A percentile compares a stretch with the other conserved stretches of the same genome.
Evolutionary conservation across 495 filamentous ascomycete species (phyloP).

Genomic region (Pseudomonodictys pantanalensis): DNA sequence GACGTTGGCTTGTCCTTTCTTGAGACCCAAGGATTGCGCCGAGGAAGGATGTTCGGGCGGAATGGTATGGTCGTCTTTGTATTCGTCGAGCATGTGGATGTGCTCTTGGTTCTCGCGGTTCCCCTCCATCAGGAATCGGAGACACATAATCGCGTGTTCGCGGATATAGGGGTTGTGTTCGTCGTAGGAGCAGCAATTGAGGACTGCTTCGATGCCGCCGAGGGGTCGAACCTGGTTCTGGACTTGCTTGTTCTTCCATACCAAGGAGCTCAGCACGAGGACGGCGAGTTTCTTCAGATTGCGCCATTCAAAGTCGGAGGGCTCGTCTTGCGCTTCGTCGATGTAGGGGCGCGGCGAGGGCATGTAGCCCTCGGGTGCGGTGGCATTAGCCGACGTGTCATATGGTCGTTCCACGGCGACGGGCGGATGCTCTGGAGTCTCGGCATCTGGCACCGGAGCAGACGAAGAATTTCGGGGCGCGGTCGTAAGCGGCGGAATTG

Average conservation of each 20-base stretch:
- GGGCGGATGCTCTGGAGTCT: constrained; percentile 15
- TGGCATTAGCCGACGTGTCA: constrained; percentile 31
- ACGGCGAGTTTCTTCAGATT: constrained; percentile 91
- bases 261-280: constrained; percentile 77
- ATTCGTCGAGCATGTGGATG: constrained; percentile 57
- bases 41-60: background rate
- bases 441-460: constrained; percentile 4
- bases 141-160: constrained; percentile 85
- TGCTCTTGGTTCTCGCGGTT: constrained; percentile 75
- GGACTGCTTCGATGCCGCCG: constrained; percentile 78
- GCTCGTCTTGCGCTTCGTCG: constrained; percentile 67
- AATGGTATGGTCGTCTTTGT: background rate
- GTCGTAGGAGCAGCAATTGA: constrained; percentile 82
- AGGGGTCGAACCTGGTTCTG: constrained; percentile 80
- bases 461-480: background rate
- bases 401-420: constrained; percentile 42
- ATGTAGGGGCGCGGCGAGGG: constrained; percentile 49
- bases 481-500: constrained; percentile 41
- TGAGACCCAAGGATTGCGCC: background rate
- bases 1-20: background rate
- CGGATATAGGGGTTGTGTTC: constrained; percentile 86
- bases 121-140: constrained; percentile 85
- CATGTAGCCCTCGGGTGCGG: constrained; percentile 36
- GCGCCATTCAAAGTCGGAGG: constrained; percentile 86
- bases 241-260: constrained; percentile 74